Percentiles rank a stretch among this genome's conserved stretches.
These are phyloP conservation scores for Sindora glabra DNA, from an alignment of 306 rosid species.

Conservation along the genomic window DNA sequence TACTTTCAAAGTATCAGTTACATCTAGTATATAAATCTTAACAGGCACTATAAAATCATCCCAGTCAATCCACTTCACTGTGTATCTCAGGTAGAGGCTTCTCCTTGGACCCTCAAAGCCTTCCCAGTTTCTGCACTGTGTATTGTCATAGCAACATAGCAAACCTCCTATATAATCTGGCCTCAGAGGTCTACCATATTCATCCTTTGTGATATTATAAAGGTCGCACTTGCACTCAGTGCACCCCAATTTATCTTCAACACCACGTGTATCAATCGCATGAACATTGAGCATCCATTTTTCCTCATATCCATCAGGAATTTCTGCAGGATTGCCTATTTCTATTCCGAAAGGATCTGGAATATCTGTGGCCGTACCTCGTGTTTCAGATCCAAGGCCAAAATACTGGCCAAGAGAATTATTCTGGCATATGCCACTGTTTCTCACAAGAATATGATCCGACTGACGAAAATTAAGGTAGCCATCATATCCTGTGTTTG, in stretches of 20 bases:
- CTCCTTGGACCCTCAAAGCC: conserved; percentile 26
- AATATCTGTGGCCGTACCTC: conserved; percentile 24
- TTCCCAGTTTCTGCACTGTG: conserved; percentile 25
- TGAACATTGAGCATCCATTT: conserved; percentile 46
- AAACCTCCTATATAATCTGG: conserved; percentile 40
- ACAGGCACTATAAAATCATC: conserved; percentile 34
- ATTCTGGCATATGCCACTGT: conserved; percentile 35
- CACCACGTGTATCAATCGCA: conserved; percentile 44
- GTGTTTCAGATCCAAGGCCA: conserved; percentile 46
- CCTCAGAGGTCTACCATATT: conserved; percentile 17
- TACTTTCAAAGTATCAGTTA: conserved; percentile 29
- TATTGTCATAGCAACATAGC: conserved; percentile 34
- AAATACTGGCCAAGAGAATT: conserved; percentile 21
- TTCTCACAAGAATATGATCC: conserved; percentile 3
- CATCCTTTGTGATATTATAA: conserved; percentile 32
- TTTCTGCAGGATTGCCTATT: conserved; percentile 28
- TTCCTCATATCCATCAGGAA: conserved; percentile 42
- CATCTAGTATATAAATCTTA: conserved; percentile 36
- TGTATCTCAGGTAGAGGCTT: conserved; percentile 39
- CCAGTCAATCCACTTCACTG: conserved; percentile 52
- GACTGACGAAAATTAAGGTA: not conserved
- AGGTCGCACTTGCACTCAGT: conserved; percentile 41
- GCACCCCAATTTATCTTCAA: conserved; percentile 36
- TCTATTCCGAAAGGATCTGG: conserved; percentile 45
- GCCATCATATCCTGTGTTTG: not conserved